Base-by-base conservation (phyloP, 345 rosid species). In the Turnera subulata region DNA sequence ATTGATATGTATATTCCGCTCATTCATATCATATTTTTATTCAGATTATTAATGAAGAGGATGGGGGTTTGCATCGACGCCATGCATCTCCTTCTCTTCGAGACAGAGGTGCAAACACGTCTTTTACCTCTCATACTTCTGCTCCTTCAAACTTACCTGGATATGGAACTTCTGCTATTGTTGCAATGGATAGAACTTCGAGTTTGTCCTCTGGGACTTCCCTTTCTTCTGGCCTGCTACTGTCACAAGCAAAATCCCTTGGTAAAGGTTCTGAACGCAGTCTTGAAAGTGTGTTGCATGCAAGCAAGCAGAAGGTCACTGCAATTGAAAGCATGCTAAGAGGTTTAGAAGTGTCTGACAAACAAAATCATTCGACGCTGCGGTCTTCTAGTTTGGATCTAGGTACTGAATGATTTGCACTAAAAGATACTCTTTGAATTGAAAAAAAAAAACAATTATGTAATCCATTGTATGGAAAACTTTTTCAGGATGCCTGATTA, bases 261-360 rank as follows among this genome's bases (percentile, higher is more conserved):
- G 75, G 68, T 60, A 93, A 81, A 80, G 89, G 82, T 65, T 56
- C 81, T 46, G 99, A 88, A 53, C 96, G 96, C 63, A 93, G 92
- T 76, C 78, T 93, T 65, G 99, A 93, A 72, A 93, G 90, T 69
- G 95, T 93, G 58, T 80, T 93, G 78, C 88, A 93, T 53, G 79
- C 99, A 47, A 93, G 99, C 79, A 93, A 93, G 76, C 94, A 89
- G 84, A 93, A 90, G 79, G 99, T 93, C 66, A 79, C 85, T 78
- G 99, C 99, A 58, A 93, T 93, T 63, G 99, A 93, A 72, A 89
- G 96, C 82, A 87, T 93, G 99, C 97, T 93, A 66, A 79, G 83
- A 72, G 96, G 99, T 61, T 73, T 93, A 80, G 92, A 93, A 70
- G 46, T 89, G 72, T 85, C 97, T 20, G 92, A 85, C 56, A 87